Evolutionary conservation across 495 filamentous ascomycete species (phyloP).

Genomic region (Aspergillus affinis): DNA sequence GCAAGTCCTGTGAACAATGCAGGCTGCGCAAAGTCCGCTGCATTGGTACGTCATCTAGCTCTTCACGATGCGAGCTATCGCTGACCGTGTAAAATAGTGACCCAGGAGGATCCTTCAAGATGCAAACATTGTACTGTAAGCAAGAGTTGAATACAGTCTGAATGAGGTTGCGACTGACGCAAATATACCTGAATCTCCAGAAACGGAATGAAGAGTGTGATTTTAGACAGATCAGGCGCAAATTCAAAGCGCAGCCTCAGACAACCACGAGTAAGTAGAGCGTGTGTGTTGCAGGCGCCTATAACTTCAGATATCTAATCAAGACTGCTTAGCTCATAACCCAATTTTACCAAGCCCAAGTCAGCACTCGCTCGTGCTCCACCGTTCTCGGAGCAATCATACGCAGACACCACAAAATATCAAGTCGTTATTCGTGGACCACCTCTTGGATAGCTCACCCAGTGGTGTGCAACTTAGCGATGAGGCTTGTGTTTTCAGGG

Average conservation of each 20-base stretch:
- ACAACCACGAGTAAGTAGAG: background rate
- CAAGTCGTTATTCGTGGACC: constrained; percentile 3
- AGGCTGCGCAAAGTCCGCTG: constrained; percentile 35
- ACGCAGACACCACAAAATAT: background rate
- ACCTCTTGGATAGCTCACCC: constrained; percentile 8
- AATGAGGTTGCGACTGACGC: background rate
- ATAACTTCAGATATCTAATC: background rate
- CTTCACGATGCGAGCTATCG: constrained; percentile 1
- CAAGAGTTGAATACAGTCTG: background rate
- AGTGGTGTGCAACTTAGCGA: background rate
- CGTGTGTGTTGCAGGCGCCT: background rate
- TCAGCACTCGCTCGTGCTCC: background rate
- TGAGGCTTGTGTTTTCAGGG: constrained; percentile 2
- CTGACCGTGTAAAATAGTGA: constrained; percentile 1
- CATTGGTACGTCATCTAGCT: constrained; percentile 21
- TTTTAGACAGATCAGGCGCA: constrained; percentile 4
- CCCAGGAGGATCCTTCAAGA: background rate
- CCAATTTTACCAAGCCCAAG: background rate
- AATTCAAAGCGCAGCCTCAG: background rate
- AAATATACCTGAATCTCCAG: background rate
- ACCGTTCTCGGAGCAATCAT: background rate
- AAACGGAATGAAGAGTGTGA: constrained; percentile 8
- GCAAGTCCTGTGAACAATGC: constrained; percentile 32
- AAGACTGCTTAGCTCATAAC: background rate
- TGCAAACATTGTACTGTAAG: constrained; percentile 9